Conservation (phyloP, 805 yeast genomes). For the Nakazawaea wickerhamii region DNA sequence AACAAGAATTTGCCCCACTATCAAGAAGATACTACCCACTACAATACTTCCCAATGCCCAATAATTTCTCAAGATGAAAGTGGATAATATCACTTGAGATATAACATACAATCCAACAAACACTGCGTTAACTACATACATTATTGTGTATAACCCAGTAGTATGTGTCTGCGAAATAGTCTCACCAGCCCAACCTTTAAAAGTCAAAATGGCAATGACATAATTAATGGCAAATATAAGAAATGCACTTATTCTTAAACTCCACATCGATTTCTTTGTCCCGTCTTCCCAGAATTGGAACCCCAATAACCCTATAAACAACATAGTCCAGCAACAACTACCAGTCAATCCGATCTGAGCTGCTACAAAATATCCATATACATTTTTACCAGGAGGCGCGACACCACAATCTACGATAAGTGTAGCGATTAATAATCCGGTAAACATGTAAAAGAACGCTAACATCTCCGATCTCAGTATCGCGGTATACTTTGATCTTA, state of each 20-base stretch:
- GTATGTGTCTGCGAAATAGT: slow-evolving; percentile 48
- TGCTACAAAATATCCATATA: slow-evolving; percentile 80
- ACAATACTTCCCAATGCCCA: slow-evolving; percentile 90
- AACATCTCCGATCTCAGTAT: slow-evolving; percentile 88
- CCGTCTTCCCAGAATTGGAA: slow-evolving; percentile 97
- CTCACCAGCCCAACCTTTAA: slow-evolving; percentile 53
- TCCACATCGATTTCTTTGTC: slow-evolving; percentile 55
- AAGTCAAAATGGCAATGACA: slow-evolving; percentile 64
- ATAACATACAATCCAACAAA: slow-evolving; percentile 56
- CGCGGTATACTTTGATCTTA: slow-evolving; percentile 85
- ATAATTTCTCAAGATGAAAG: slow-evolving; percentile 61
- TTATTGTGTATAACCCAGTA: slow-evolving; percentile 61
- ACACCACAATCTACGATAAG: slow-evolving; percentile 90
- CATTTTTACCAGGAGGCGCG: slow-evolving; percentile 71
- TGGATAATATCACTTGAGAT: slow-evolving; percentile 63
- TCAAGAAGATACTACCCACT: slow-evolving; percentile 67
- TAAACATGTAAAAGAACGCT: slow-evolving; percentile 56
- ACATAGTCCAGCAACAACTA: slow-evolving; percentile 62
- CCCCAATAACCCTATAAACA: slow-evolving; percentile 73
- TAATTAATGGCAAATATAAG: slow-evolving; percentile 62
- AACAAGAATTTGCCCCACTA: slow-evolving; percentile 70
- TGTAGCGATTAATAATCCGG: slow-evolving; percentile 55
- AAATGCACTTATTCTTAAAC: slow-evolving; percentile 45
- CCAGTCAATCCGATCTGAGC: slow-evolving; percentile 72
- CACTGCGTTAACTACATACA: slow-evolving; percentile 67